These are phyloP conservation scores for Lavandula angustifolia DNA, from an alignment of 257 asterid genomes.

Conservation along the genomic window DNA sequence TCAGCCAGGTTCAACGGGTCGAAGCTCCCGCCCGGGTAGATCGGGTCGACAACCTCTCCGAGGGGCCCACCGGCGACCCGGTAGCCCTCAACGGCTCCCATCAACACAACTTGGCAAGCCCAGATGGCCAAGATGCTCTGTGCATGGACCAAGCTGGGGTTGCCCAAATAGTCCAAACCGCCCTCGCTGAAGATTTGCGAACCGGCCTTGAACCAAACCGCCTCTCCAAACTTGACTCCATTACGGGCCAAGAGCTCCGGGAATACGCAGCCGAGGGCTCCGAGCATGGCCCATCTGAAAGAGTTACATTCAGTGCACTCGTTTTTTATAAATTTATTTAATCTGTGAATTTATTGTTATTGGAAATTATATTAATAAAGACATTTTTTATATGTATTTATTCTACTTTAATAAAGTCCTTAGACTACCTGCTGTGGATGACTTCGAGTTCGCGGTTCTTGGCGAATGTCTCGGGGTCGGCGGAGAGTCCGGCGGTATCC, in stretches of 20 bases:
- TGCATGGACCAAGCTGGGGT: slow-evolving; percentile 77
- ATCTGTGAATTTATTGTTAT: too few relatives aligned
- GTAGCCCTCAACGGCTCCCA: slow-evolving; percentile 82
- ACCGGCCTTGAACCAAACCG: slow-evolving; percentile 85
- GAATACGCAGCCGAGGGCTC: slow-evolving; percentile 81
- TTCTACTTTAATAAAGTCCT: too few relatives aligned
- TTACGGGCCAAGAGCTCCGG: slow-evolving; percentile 77
- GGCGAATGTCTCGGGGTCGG: slow-evolving; percentile 76
- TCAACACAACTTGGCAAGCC: slow-evolving; percentile 62
- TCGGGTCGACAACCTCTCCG: slow-evolving; percentile 54
- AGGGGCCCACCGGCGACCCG: slow-evolving; percentile 63
- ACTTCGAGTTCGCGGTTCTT: slow-evolving; percentile 76
- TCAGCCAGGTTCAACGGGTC: slow-evolving; percentile 55
- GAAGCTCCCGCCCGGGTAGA: slow-evolving; percentile 62
- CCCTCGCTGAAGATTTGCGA: slow-evolving; percentile 70
- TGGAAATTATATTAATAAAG: too few relatives aligned
- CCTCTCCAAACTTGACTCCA: slow-evolving; percentile 77
- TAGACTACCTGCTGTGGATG: slow-evolving; percentile 49
- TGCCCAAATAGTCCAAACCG: slow-evolving; percentile 72
- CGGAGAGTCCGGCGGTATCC: slow-evolving; percentile 69
- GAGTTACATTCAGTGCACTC: too few relatives aligned
- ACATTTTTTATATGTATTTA: too few relatives aligned
- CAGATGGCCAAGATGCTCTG: slow-evolving; percentile 79
- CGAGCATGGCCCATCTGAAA: slow-evolving; percentile 69
- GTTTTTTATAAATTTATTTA: too few relatives aligned